Percentiles rank a stretch among this genome's conserved stretches.
Conservation (phyloP, 768 basidiomycete species). For the Russula griseocarnosa region DNA sequence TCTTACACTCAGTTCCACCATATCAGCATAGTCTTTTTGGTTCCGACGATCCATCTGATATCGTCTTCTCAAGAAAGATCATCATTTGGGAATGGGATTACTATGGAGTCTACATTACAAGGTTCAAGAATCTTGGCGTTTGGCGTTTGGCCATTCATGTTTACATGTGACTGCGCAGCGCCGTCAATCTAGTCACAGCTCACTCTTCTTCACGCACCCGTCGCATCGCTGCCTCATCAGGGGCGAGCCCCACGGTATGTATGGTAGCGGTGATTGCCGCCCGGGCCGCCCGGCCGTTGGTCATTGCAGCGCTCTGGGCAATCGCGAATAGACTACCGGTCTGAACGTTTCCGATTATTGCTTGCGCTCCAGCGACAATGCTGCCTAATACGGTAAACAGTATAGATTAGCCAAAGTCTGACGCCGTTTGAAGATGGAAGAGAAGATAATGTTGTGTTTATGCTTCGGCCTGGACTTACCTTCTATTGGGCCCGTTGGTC, state of each 20-base stretch:
- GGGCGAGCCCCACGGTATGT: background rate
- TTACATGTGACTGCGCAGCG: background rate
- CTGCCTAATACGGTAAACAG: background rate
- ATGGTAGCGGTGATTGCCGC: background rate
- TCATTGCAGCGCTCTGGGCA: slow-evolving; percentile 12
- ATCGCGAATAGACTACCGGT: background rate
- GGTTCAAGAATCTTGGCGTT: background rate
- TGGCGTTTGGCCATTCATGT: too few species aligned
- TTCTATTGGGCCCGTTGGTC: slow-evolving; percentile 1
- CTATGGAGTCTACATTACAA: background rate
- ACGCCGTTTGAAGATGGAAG: background rate
- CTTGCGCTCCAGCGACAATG: slow-evolving; percentile 6
- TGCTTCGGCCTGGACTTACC: background rate
- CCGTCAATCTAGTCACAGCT: background rate
- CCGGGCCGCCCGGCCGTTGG: background rate
- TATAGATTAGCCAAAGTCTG: background rate
- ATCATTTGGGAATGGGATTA: background rate
- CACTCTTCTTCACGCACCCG: background rate
- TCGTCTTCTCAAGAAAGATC: background rate
- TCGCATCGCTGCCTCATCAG: background rate
- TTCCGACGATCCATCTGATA: background rate
- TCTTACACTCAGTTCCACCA: background rate
- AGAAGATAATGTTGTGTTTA: background rate
- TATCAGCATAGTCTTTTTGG: background rate
- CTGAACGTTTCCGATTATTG: slow-evolving; percentile 2